Evolutionary conservation across 495 filamentous ascomycete genomes (phyloP).

Genomic region (Hypoxylon lienhwacheense): DNA sequence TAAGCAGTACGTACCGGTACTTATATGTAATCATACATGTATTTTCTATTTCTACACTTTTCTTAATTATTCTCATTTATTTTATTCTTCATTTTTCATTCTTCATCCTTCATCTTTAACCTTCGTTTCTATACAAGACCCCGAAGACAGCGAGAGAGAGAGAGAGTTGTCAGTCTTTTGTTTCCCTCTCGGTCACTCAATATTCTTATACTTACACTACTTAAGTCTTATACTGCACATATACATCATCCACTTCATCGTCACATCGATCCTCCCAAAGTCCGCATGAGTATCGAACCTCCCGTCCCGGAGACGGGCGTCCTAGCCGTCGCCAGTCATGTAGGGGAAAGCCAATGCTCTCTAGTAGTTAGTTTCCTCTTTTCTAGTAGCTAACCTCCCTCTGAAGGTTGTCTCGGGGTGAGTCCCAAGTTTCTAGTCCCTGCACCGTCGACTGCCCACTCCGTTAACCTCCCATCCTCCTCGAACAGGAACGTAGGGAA

Average conservation of each 20-base stretch:
- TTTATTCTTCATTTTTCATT: too few species aligned
- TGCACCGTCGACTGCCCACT: conserved; percentile 8
- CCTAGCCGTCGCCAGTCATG: conserved; percentile 95
- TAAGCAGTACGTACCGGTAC: too few species aligned
- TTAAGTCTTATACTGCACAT: background rate
- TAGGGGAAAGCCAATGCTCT: conserved; percentile 54
- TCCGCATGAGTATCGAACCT: conserved; percentile 47
- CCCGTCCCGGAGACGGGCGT: conserved; percentile 83
- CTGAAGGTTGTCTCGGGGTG: conserved; percentile 77
- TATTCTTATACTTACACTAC: too few species aligned
- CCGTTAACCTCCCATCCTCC: conserved; percentile 23
- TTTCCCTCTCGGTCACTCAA: conserved; percentile 5
- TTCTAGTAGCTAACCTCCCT: conserved; percentile 39
- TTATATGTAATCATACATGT: background rate
- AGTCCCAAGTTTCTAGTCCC: conserved; percentile 34
- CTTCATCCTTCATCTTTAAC: too few species aligned
- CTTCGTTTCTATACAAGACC: too few species aligned
- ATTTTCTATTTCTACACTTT: background rate
- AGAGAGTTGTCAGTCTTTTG: background rate
- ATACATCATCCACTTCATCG: background rate
- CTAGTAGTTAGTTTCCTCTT: conserved; percentile 21
- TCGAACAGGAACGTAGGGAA: conserved; percentile 87
- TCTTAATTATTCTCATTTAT: conserved; percentile 7
- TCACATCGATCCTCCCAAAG: background rate
- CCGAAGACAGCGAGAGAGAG: too few species aligned